phyloP scores from a whole-genome alignment of 257 asterid species.

The Ocimum tenuiflorum region DNA sequence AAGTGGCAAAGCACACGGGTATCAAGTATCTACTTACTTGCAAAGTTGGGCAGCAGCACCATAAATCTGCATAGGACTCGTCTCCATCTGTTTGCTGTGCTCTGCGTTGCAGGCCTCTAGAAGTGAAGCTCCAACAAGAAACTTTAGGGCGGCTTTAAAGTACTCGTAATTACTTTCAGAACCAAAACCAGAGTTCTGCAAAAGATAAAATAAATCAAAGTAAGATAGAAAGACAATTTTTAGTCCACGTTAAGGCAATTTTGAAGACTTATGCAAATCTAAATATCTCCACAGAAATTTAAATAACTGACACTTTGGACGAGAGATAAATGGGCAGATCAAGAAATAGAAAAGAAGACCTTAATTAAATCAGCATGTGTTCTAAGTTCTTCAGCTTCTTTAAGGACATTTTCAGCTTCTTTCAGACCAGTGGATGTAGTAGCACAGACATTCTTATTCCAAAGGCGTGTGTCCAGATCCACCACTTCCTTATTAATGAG shows the following conservation, averaged over 20 bases:
- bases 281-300: not conserved
- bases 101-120: conserved; percentile 52
- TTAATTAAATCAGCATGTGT: conserved; percentile 63
- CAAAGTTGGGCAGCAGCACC: conserved; percentile 64
- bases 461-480: conserved; percentile 29
- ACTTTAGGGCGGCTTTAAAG: conserved; percentile 77
- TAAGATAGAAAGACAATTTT: conserved; percentile 15
- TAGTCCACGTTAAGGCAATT: conserved; percentile 2
- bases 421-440: conserved; percentile 35
- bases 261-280: conserved; percentile 3
- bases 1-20: conserved; percentile 7
- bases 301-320: not conserved
- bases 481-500: conserved; percentile 24
- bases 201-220: conserved; percentile 10
- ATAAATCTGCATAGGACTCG: conserved; percentile 58
- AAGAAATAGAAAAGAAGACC: conserved; percentile 41
- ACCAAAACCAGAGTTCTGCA: conserved; percentile 68
- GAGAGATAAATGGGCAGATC: conserved; percentile 7
- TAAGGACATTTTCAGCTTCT: conserved; percentile 60
- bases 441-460: conserved; percentile 34
- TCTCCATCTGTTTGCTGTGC: conserved; percentile 45
- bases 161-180: conserved; percentile 64
- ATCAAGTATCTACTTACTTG: conserved; percentile 48
- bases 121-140: conserved; percentile 81
- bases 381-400: conserved; percentile 77